Percentiles rank a stretch among this genome's conserved stretches.
These are phyloP conservation scores for Cardamine occulta DNA, from an alignment of 345 rosid species.

Conservation along the genomic window DNA sequence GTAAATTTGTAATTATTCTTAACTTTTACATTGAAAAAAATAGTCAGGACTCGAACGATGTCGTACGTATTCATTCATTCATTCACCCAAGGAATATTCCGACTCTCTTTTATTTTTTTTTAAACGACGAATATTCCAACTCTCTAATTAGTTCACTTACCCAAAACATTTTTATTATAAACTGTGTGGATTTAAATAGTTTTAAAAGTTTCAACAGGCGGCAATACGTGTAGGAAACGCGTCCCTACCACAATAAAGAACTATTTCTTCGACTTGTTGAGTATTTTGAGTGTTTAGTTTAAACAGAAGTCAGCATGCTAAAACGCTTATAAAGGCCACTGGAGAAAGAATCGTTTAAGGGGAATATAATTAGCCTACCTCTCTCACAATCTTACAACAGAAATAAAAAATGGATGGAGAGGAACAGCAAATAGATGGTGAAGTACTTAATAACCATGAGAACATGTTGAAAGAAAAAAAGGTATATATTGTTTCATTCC, in stretches of 20 bases:
- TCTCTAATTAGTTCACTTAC: background rate
- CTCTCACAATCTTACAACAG: background rate
- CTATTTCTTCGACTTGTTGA: slow-evolving; percentile 1
- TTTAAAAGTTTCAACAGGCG: slow-evolving; percentile 1
- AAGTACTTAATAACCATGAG: slow-evolving; percentile 22
- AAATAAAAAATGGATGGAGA: slow-evolving; percentile 25
- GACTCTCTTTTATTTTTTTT: no score
- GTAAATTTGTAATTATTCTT: background rate
- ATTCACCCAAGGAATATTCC: no score
- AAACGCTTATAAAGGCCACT: slow-evolving; percentile 25
- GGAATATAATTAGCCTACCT: background rate
- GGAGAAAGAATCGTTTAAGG: background rate
- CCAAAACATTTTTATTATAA: background rate
- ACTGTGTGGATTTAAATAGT: no score
- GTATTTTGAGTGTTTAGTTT: slow-evolving; percentile 1
- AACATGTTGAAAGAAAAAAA: slow-evolving; percentile 34
- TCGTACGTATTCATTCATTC: background rate
- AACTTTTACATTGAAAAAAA: background rate
- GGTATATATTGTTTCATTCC: background rate
- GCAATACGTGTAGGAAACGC: slow-evolving; percentile 40
- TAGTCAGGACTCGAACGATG: background rate
- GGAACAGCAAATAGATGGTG: slow-evolving; percentile 28
- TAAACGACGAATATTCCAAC: background rate
- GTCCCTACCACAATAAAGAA: slow-evolving; percentile 28
- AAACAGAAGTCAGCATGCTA: slow-evolving; percentile 8